Base-by-base conservation (phyloP, 768 basidiomycete species). In the Boletus speciosus region DNA sequence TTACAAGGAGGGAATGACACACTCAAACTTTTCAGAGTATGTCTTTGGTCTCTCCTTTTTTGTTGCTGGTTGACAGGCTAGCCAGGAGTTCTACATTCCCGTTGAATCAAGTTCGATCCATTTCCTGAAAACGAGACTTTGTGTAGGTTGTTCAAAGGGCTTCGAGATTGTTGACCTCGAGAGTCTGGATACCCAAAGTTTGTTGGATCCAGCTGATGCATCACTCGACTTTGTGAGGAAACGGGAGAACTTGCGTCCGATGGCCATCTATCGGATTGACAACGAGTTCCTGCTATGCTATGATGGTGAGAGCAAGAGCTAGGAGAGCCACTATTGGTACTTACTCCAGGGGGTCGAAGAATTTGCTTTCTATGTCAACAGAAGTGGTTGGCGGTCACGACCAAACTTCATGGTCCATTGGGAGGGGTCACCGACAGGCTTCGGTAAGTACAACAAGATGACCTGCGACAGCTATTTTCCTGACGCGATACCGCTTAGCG, bases 101-200 rank as follows among this genome's bases (percentile, higher is more conserved):
- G 92, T 97, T 12, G 94, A 98, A 69, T 96, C 93, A 47, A 92
- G 85, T 52, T 98, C 95, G 12, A 89, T 98, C 23, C 96, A 97
- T 72, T 98, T 96, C 75, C 79, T 99, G 60, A 97, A 96, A 77
- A 97, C 96, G 44, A 90, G 89, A 74, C 82, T 99, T 61, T 99
- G 97, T 69, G 92, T 99, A 14, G 97, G 96, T 1, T 96, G 94
- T 66, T 91, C 95, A 10, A 89, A 92, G 64, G 97, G 97, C 16
- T 98, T 99, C 69, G 97, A 98, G 74, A 98, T 99, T 60, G 93
- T 99, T 58, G 97, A 99, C 70, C 81, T 98, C 37, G 94, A 98
- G 71, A 95, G 88, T 55, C 74, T 99, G 72, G 97, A 99, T 69
- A 98, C 96, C 39, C 96, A 98, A 73, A 93, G 93, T 4, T 70